phyloP scores from a whole-genome alignment of 225 moss, liverwort and hornwort genomes.

The Polytrichum commune region DNA sequence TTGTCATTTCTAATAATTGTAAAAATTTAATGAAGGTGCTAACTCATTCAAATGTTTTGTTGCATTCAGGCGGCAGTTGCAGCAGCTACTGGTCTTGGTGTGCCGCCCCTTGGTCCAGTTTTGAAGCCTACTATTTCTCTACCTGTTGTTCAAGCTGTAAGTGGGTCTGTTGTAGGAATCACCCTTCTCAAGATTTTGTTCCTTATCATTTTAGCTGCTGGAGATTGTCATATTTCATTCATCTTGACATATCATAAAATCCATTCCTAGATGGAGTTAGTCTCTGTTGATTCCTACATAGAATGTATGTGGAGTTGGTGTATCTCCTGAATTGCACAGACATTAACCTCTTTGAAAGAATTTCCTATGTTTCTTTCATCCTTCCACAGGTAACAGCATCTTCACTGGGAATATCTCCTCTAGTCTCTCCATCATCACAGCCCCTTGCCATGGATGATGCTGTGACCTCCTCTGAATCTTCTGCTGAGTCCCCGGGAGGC shows the following conservation, averaged over 20 bases:
- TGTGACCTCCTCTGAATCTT: conserved; percentile 48
- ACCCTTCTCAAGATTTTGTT: too few relatives aligned
- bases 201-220: too few relatives aligned
- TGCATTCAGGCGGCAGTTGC: conserved; percentile 47
- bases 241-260: too few relatives aligned
- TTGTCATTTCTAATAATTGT: neutral
- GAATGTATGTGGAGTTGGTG: too few relatives aligned
- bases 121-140: conserved; percentile 53
- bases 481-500: conserved; percentile 56
- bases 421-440: conserved; percentile 61
- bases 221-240: too few relatives aligned
- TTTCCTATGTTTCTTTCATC: neutral
- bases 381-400: conserved; percentile 31
- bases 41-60: conserved; percentile 5
- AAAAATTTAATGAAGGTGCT: neutral
- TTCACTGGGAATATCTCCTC: conserved; percentile 51
- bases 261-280: too few relatives aligned
- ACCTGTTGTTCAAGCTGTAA: conserved; percentile 50
- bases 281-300: too few relatives aligned
- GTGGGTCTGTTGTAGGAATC: conserved; percentile 12
- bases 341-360: too few relatives aligned
- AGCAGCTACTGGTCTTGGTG: conserved; percentile 51
- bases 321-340: too few relatives aligned
- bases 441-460: conserved; percentile 39
- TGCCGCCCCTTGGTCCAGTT: conserved; percentile 35